phyloP scores from a whole-genome alignment of 2,329 filamentous ascomycete species.

The Macrophomina phaseolina region DNA sequence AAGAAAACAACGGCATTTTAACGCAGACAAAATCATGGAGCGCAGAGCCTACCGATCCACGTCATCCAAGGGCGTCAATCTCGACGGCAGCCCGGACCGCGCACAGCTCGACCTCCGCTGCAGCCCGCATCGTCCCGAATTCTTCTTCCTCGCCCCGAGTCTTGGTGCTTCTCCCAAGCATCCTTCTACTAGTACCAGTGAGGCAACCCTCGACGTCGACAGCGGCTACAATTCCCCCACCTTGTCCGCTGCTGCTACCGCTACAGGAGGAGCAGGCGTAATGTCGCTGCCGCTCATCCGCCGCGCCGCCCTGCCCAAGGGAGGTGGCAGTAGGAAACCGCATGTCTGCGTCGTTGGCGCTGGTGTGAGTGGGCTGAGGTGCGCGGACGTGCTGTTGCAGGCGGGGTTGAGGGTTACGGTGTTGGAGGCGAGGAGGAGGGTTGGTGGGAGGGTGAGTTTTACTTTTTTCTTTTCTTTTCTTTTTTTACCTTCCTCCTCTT shows the following conservation, averaged over 20 bases:
- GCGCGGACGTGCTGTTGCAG: slow-evolving; percentile 69
- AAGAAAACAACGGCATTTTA: no score
- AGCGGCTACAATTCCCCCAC: slow-evolving; percentile 29
- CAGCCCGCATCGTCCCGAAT: slow-evolving; percentile 37
- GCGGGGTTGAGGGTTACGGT: slow-evolving; percentile 71
- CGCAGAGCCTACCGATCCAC: slow-evolving; percentile 37
- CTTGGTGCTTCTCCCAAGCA: no score
- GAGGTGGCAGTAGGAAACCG: slow-evolving; percentile 47
- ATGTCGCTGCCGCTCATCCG: slow-evolving; percentile 36
- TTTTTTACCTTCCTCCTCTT: no score
- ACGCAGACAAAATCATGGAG: slow-evolving; percentile 31
- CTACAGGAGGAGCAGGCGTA: neutral
- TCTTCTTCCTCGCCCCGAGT: slow-evolving; percentile 28
- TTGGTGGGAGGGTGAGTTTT: slow-evolving; percentile 67
- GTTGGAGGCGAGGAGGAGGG: slow-evolving; percentile 69
- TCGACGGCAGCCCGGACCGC: slow-evolving; percentile 35
- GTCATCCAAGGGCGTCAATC: slow-evolving; percentile 17
- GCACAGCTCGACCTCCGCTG: slow-evolving; percentile 42
- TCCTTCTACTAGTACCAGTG: neutral
- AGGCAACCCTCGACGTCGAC: neutral
- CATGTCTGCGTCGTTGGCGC: slow-evolving; percentile 73
- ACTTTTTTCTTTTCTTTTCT: no score
- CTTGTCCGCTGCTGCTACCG: no score
- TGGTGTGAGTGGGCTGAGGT: slow-evolving; percentile 72
- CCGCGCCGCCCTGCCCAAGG: slow-evolving; percentile 35